Base-by-base conservation (phyloP, 1,139 yeast genomes). In the Suhomyces maxii region DNA sequence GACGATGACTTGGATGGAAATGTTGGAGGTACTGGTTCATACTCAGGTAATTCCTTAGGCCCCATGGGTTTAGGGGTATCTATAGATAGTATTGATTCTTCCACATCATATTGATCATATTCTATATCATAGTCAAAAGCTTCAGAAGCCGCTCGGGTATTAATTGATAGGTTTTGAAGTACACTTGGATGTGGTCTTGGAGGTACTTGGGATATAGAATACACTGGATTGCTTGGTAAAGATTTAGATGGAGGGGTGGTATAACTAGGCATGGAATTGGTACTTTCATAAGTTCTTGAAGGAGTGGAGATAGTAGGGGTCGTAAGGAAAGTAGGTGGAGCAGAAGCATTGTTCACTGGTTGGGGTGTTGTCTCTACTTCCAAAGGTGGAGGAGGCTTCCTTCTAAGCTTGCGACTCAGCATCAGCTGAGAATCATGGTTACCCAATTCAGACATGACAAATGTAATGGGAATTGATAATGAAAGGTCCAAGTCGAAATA, bases 1-100 rank as follows among this genome's bases (percentile, higher is more conserved):
- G 37, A 28, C 7, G 30, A 8, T 25, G 39, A 13, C 2, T 26
- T n/a, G 18, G 35, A 12, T 11, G 36, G 18, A 30, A 2, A 7
- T 33, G 36, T 33, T 1, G 42, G 44, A 11, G 41, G 39, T 9
- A 36, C 7, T 7, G 32, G 14, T 2, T 61, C 66, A 42, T 70
- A 71, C 8, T 68, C 75, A 9, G 74, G 72, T 14, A 74, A 56
- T 44, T 65, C 69, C 51, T 51, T 68, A 1, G 79, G 79, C 0
- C 79, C 79, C 65, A 63, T 72, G 3, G 76, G 79, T 43, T 63
- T 65, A 7, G 77, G 75, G 36, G 74, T 68, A 13, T 49, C 57
- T 31, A 40, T 48, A 11, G 56, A 52, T 39, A 53, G 36, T n/a
- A 50, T 40, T 3, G 56, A 44, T 11, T 50, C 51, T 23, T 51